Evolutionary conservation across 164 flowering plant genomes (phyloP).

Genomic region (Santalum album): DNA sequence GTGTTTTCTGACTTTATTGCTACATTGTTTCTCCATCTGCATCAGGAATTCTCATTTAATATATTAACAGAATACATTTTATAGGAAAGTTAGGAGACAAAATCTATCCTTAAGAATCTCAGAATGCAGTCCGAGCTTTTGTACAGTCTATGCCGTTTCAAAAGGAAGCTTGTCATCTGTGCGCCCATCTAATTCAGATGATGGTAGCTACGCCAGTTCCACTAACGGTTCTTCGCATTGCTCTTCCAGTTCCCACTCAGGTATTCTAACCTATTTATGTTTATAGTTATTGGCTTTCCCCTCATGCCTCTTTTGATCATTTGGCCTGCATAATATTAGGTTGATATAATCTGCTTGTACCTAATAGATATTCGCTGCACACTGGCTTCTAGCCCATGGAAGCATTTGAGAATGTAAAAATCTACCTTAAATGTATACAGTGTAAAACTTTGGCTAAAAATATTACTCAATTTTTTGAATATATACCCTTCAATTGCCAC

Average conservation of each 20-base stretch:
- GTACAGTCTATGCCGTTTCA: conserved; percentile 64
- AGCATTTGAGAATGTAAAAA: not conserved
- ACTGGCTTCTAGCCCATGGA: not conserved
- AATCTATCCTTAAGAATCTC: conserved; percentile 54
- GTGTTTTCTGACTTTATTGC: too few species aligned
- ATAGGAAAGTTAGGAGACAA: conserved; percentile 35
- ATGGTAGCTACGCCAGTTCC: conserved; percentile 28
- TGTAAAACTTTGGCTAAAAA: too few species aligned
- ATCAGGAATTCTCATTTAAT: not conserved
- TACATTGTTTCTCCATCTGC: conserved; percentile 1
- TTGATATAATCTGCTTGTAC: too few species aligned
- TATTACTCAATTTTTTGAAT: too few species aligned
- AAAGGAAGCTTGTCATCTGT: conserved; percentile 64
- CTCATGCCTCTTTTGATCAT: too few species aligned
- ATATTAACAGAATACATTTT: conserved; percentile 1
- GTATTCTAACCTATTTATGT: conserved; percentile 1
- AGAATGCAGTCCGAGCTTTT: conserved; percentile 44
- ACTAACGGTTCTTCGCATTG: conserved; percentile 24
- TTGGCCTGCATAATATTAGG: too few species aligned
- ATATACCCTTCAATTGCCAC: too few species aligned
- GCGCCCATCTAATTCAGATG: conserved; percentile 49
- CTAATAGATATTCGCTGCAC: too few species aligned
- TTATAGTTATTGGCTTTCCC: too few species aligned
- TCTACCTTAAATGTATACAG: too few species aligned
- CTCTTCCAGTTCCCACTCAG: conserved; percentile 28